Evolutionary conservation across 75 land plant genomes (phyloP).

Genomic region (Pinus tabuliformis): DNA sequence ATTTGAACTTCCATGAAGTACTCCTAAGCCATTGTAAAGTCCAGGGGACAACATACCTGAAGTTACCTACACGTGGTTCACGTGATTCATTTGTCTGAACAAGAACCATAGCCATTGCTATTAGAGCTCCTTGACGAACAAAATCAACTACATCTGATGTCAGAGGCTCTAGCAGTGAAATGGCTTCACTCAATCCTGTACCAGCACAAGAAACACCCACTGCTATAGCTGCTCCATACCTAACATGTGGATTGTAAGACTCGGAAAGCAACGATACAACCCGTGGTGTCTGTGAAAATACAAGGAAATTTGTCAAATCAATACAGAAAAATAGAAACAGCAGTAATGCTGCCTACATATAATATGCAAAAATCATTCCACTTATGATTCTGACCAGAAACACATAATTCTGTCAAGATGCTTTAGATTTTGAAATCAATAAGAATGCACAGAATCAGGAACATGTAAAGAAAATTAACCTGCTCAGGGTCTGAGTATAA

Average conservation of each 20-base stretch:
- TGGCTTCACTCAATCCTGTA: conserved; percentile 45
- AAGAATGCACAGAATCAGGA: not conserved
- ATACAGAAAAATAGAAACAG: not conserved
- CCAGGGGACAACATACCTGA: conserved; percentile 16
- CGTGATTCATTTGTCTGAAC: conserved; percentile 50
- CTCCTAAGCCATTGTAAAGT: not conserved
- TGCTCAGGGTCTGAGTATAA: conserved; percentile 51
- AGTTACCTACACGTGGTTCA: conserved; percentile 40
- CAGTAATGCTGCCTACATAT: not conserved
- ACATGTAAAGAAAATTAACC: conserved; percentile 4
- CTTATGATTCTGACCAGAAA: not conserved
- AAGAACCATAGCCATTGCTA: conserved; percentile 58
- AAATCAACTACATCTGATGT: conserved; percentile 58
- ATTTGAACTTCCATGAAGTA: not conserved
- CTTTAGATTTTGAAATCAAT: not conserved
- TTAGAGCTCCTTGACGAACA: conserved; percentile 53
- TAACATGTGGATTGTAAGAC: conserved; percentile 52
- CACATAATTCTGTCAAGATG: not conserved
- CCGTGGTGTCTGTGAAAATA: conserved; percentile 35
- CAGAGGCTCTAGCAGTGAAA: conserved; percentile 46
- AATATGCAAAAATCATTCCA: not conserved
- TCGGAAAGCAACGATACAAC: conserved; percentile 50
- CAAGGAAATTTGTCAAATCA: not conserved
- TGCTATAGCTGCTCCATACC: conserved; percentile 55
- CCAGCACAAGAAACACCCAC: conserved; percentile 60